Evolutionary conservation across 257 asterid genomes (phyloP), one percentile per base, ranked within the genome.

Genomic region (Handroanthus guayacan): DNA sequence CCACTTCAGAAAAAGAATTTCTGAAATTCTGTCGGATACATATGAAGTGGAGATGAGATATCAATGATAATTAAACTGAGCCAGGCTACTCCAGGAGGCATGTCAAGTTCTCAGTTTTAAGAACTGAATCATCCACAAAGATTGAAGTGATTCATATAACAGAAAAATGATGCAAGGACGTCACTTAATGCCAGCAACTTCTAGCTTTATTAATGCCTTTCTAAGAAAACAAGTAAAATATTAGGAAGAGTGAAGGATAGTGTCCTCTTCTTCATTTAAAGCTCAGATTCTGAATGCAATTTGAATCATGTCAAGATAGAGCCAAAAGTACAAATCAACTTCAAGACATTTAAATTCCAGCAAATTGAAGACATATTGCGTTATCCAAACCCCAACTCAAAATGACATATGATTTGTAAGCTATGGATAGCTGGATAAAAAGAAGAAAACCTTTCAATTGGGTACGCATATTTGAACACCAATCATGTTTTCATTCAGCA

Each of bases 401-500:
- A 67, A 69, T 25, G 50, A 38, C 55, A 66, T 6, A 31, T 34
- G 43, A 20, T 67, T 20, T 2, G 3, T 9, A 47, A 8, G 5
- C 43, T 18, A 12, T 25, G 31, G 31, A 25, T 25, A 25, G 31
- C 31, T 25, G 17, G 17, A 61, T 14, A 36, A 62, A 47, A 73
- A 45, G 50, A 71, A 60, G 18, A 58, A 39, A 62, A 39, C 18
- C 17, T 47, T 61, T 47, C 10, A 31, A 43, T 3, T 6, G 38
- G 57, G 45, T 45, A 62, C 50, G 25, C 3, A 37, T 34, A 44
- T 45, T n/a, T 31, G 62, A 44, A 17, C 9, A 72, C 13, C 18
- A 47, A 14, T 11, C 25, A 62, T 63, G 45, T 18, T 72, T 17
- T 63, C 41, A 63, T n/a, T 55, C 71, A 51, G 72, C 31, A 74